Conservation (phyloP, 2,329 filamentous ascomycete species). For the Exophiala viscosa region DNA sequence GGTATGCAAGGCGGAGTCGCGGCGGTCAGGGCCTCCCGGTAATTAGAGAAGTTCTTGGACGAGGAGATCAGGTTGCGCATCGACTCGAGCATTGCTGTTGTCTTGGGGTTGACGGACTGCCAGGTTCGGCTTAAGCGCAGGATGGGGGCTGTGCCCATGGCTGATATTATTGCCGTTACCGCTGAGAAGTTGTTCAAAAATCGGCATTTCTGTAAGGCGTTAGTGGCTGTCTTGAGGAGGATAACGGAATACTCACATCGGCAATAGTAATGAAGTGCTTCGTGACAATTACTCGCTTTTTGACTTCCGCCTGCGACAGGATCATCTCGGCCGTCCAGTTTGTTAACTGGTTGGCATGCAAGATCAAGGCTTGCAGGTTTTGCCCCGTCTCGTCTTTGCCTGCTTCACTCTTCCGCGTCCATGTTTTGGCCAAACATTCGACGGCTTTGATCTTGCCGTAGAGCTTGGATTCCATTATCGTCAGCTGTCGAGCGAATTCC, state of each 20-base stretch:
- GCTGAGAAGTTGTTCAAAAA: constrained; percentile 94
- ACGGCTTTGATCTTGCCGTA: constrained; percentile 95
- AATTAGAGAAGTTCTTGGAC: constrained; percentile 97
- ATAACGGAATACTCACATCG: constrained; percentile 63
- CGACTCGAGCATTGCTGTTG: constrained; percentile 72
- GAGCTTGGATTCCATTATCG: constrained; percentile 89
- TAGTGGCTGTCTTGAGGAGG: constrained; percentile 16
- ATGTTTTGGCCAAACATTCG: constrained; percentile 96
- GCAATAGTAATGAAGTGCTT: constrained; percentile 97
- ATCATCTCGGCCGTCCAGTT: constrained; percentile 99
- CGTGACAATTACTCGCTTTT: constrained; percentile 93
- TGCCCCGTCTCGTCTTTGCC: constrained; percentile 80
- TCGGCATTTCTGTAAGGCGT: constrained; percentile 74
- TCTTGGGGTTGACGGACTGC: constrained; percentile 86
- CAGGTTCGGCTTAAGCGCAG: constrained; percentile 90
- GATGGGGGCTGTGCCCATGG: constrained; percentile 88
- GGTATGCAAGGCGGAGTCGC: constrained; percentile 96
- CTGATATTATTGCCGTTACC: constrained; percentile 94
- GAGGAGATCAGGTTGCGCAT: constrained; percentile 96
- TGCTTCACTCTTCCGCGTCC: constrained; percentile 84
- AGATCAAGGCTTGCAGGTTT: constrained; percentile 92
- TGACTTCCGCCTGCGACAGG: constrained; percentile 86
- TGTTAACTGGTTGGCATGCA: constrained; percentile 97
- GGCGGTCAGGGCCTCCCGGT: constrained; percentile 85
- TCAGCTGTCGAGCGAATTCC: constrained; percentile 95